These are phyloP conservation scores for Artemisia annua DNA, from an alignment of 129 eudicot genomes.

Conservation along the genomic window DNA sequence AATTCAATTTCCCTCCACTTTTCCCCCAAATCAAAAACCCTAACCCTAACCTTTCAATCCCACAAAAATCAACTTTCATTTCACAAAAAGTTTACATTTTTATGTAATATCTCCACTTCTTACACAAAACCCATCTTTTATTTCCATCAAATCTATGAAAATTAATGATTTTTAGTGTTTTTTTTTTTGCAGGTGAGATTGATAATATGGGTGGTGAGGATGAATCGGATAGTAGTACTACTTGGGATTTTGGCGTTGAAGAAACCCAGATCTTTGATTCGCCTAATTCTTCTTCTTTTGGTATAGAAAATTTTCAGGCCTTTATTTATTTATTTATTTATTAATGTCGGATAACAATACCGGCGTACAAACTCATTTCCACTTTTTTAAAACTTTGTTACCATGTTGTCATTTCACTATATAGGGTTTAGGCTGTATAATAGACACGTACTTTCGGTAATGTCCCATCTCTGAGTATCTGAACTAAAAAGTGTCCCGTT, in stretches of 20 bases:
- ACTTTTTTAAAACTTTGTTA: too few species aligned
- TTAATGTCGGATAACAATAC: conserved; percentile 31
- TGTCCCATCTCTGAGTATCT: too few species aligned
- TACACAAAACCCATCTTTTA: neutral
- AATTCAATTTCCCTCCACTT: conserved; percentile 30
- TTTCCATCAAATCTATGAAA: neutral
- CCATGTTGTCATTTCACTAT: too few species aligned
- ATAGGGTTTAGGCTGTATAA: too few species aligned
- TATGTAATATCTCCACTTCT: neutral
- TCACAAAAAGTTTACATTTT: neutral
- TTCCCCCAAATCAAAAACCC: neutral
- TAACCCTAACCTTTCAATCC: conserved; percentile 7
- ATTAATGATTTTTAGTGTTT: neutral
- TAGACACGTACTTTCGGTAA: too few species aligned
- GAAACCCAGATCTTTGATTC: conserved; percentile 49
- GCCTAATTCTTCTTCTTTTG: conserved; percentile 22
- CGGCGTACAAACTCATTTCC: neutral
- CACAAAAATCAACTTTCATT: neutral
- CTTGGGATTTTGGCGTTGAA: conserved; percentile 38
- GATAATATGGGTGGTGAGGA: conserved; percentile 48
- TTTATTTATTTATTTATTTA: too few species aligned
- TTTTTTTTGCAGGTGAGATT: conserved; percentile 21
- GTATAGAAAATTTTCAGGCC: too few species aligned
- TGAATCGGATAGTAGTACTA: conserved; percentile 23
- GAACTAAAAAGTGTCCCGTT: too few species aligned